Evolutionary conservation across 768 basidiomycete species (phyloP).

Genomic region (Sistotremastrum suecicum): DNA sequence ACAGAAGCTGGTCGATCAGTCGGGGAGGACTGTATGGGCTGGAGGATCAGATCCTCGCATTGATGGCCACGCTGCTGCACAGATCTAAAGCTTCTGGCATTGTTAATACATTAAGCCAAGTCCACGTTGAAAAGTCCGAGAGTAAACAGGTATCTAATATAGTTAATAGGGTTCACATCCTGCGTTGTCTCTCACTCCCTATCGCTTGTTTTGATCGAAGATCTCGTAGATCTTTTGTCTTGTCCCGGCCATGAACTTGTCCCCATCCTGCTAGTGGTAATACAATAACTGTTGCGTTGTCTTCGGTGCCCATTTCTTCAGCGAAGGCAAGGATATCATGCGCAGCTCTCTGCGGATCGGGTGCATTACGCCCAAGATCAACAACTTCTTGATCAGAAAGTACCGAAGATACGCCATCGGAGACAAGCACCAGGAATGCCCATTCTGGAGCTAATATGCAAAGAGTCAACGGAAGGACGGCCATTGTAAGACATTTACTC

Average conservation of each 20-base stretch:
- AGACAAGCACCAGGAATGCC: conserved; percentile 80
- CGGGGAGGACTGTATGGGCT: conserved; percentile 78
- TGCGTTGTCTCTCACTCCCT: conserved; percentile 17
- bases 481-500: conserved; percentile 7
- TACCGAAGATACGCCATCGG: conserved; percentile 85
- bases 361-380: conserved; percentile 65
- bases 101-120: background rate
- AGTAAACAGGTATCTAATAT: background rate
- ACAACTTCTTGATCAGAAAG: conserved; percentile 91
- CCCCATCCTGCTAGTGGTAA: conserved; percentile 92
- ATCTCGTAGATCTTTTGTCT: conserved; percentile 69
- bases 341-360: conserved; percentile 69
- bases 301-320: conserved; percentile 76
- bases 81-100: conserved; percentile 37
- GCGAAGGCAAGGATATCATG: conserved; percentile 71
- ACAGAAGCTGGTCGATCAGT: conserved; percentile 53
- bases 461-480: background rate
- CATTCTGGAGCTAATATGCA: conserved; percentile 53
- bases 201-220: conserved; percentile 54
- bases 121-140: background rate
- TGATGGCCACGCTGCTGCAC: conserved; percentile 78
- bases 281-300: conserved; percentile 86
- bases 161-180: conserved; percentile 10
- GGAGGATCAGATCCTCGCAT: conserved; percentile 84
- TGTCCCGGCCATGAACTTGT: conserved; percentile 61